These are phyloP conservation scores for Cryptococcus neoformans DNA, from an alignment of 1,284 basidiomycete species.

Conservation along the genomic window DNA sequence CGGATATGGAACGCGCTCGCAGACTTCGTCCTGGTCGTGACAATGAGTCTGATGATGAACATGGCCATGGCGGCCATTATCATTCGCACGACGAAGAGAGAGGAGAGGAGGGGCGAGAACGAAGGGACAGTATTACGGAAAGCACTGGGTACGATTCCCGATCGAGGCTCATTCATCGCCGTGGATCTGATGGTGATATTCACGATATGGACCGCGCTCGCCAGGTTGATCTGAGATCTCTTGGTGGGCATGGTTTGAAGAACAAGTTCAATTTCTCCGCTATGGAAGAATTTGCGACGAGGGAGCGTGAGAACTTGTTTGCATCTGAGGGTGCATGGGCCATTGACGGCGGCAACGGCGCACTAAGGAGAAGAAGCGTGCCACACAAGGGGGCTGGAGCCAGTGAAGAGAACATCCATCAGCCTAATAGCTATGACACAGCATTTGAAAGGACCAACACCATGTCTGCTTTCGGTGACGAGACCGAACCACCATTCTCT, in stretches of 20 bases:
- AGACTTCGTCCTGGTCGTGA: constrained; percentile 17
- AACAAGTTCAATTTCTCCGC: constrained; percentile 67
- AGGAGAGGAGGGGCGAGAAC: constrained; percentile 13
- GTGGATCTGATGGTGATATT: constrained; percentile 17
- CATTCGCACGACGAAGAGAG: constrained; percentile 14
- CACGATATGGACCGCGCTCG: constrained; percentile 4
- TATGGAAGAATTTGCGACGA: constrained; percentile 75
- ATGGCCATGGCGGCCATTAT: constrained; percentile 12
- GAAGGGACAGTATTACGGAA: constrained; percentile 11
- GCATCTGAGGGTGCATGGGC: constrained; percentile 27
- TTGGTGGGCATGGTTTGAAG: constrained; percentile 23
- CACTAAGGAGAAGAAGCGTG: constrained; percentile 12
- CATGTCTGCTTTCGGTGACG: constrained; percentile 30
- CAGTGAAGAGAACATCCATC: constrained; percentile 10
- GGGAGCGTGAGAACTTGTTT: constrained; percentile 58
- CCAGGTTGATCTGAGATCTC: constrained; percentile 7
- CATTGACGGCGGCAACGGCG: constrained; percentile 36
- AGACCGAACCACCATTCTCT: constrained; percentile 25
- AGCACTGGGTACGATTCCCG: constrained; percentile 27
- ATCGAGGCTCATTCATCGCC: constrained; percentile 12
- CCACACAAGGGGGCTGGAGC: constrained; percentile 4
- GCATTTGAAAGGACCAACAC: constrained; percentile 20
- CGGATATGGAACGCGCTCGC: constrained; percentile 45
- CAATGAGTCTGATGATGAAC: constrained; percentile 21
- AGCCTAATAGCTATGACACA: constrained; percentile 20